Evolutionary conservation across 1,284 basidiomycete species (phyloP).

Genomic region (Mycena sp.): DNA sequence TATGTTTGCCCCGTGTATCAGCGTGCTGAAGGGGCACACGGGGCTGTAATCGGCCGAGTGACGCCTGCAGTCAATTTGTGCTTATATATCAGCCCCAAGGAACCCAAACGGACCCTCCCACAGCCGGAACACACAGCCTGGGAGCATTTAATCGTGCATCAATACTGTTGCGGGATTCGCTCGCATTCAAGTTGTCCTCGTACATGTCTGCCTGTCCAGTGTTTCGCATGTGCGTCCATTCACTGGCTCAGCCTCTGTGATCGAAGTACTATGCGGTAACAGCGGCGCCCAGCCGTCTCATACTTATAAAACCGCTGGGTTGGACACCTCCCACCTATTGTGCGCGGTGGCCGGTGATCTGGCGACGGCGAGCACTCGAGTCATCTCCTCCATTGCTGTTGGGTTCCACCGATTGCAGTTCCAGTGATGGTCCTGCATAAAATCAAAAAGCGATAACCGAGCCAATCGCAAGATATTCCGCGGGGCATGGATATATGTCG

Average conservation of each 20-base stretch:
- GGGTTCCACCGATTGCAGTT: constrained; percentile 1
- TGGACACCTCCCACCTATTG: not conserved
- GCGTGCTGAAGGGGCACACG: constrained; percentile 4
- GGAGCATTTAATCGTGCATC: constrained; percentile 15
- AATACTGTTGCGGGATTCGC: not conserved
- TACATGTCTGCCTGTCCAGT: not conserved
- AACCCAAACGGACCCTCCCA: constrained; percentile 13
- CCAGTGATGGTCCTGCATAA: not conserved
- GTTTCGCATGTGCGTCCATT: not conserved
- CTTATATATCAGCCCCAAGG: not conserved
- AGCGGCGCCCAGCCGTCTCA: no score
- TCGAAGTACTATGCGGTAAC: no score
- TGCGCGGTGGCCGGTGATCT: not conserved
- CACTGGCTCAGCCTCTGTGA: not conserved
- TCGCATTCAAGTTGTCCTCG: not conserved
- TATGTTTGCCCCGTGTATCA: constrained; percentile 16
- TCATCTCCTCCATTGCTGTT: not conserved
- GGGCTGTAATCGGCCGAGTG: constrained; percentile 3
- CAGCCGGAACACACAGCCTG: constrained; percentile 19
- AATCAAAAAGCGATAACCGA: not conserved
- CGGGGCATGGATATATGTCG: no score
- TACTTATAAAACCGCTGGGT: not conserved
- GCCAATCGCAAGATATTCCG: not conserved
- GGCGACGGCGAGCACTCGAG: not conserved
- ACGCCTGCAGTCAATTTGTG: not conserved